Base-by-base conservation (phyloP, 2,329 filamentous ascomycete species). In the Colletotrichum truncatum region DNA sequence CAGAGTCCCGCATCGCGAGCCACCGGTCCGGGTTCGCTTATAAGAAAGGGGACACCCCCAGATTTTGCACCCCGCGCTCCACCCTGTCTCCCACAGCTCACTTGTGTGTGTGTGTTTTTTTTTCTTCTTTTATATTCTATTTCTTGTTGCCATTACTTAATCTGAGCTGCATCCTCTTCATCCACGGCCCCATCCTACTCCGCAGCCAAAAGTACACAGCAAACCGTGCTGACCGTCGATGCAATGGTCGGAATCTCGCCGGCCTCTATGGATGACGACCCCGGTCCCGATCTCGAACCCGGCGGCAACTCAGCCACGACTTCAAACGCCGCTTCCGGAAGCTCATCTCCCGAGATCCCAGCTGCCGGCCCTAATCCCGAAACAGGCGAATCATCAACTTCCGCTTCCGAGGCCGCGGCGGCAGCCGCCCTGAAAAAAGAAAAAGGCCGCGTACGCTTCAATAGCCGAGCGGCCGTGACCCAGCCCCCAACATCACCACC, bases 401-500 rank as follows among this genome's bases (percentile, higher is more conserved):
- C 18, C 41, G 21, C 36, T n/a, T 28, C 63, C 53, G 53, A 64
- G 53, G 48, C 63, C 45, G 68, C 63, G 36, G 67, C 54, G 32
- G 69, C 68, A 43, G 68, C 68, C 32, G 69, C 70, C 43, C 45
- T 70, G 28, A 81, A 76, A 69, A 80, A 77, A 51, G 82, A 84
- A 66, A 84, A 82, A 67, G 81, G 79, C 3, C 78, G 82, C 26
- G 82, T 84, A 26, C 77, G 82, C 6, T 84, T 84, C 68, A 84
- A 84, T 70, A 84, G 81, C 73, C 79, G 76, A 61, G 79, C 81
- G 26, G 79, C 70, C 16, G 73, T 70, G 21, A 75, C 69, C 39
- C 75, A 66, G 64, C 75, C 70, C 49, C 73, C 68, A 10, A 56
- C 49, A 39, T 65, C 23, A 49, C 57, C 45, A 64, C 43, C 55